Base-by-base conservation (phyloP, 192 early-diverging fungal genomes). In the Coemansia sp. region DNA sequence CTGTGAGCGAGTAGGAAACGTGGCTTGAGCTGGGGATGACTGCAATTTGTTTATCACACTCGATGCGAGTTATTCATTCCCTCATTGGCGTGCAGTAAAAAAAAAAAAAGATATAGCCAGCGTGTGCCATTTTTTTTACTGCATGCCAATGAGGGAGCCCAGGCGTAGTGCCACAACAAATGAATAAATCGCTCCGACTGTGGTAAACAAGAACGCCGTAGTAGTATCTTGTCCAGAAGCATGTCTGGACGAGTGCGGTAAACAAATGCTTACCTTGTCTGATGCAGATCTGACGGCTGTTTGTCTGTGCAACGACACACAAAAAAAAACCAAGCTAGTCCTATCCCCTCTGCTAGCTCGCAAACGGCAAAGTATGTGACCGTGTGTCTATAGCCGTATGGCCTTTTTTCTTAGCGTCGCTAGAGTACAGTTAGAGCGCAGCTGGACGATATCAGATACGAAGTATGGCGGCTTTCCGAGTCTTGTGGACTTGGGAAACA, bases 1-100 rank as follows among this genome's bases (percentile, higher is more conserved):
- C 55, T 39, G 31, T 9, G 34, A 36, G 32, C 60, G 45, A 74
- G 42, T 53, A 74, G 65, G 32, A 74, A 67, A 68, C 71, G 71
- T 74, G 71, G 71, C 71, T 73, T 68, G 65, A 68, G 36, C 48
- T 42, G 62, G 64, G 34, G 34, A 44, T 24, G 27, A 24, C 22
- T 31, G 48, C 45, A 13, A 64, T 34, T 27, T 64, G 19, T 27
- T 24, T 53, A 45, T 20, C 15, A 31, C 31, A 36, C 17, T 53
- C 41, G 3, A 27, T 2, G 10, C 50, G 15, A 48, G 6, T 48
- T 19, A 19, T n/a, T 48, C 45, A 48, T 55, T 55, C 22, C 51
- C 24, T 13, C 20, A 27, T 51, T 55, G 51, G 24, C 20, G 9
- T 20, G 48, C 51, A 55, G 51, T 55, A 55, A 29, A 55, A 31